Evolutionary conservation across 805 yeast species (phyloP).

Genomic region (Tetrapisispora fleetii): DNA sequence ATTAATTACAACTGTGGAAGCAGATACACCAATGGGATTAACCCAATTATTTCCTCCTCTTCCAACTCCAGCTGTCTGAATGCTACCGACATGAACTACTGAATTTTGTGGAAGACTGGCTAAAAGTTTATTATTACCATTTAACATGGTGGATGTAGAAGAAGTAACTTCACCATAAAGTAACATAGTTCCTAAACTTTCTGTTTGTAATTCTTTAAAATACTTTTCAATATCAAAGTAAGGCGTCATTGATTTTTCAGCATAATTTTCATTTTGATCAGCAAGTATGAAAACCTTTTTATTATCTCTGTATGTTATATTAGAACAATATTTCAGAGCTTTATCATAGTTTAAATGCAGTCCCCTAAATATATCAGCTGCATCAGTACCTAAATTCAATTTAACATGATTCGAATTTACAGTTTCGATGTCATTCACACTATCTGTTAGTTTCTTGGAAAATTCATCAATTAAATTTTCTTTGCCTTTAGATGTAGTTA

Average conservation of each 20-base stretch:
- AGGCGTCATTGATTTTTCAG: conserved; percentile 52
- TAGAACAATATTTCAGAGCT: conserved; percentile 8
- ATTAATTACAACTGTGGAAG: conserved; percentile 62
- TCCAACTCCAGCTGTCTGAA: conserved; percentile 87
- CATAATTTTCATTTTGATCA: conserved; percentile 35
- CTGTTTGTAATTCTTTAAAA: conserved; percentile 30
- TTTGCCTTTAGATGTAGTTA: conserved; percentile 27
- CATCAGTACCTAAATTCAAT: conserved; percentile 29
- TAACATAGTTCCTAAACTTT: conserved; percentile 49
- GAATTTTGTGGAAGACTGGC: conserved; percentile 33
- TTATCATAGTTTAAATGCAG: conserved; percentile 6
- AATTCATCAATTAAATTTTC: conserved; percentile 9
- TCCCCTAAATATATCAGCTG: conserved; percentile 16
- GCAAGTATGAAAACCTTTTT: conserved; percentile 41
- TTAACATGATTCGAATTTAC: conserved; percentile 33
- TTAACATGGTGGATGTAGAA: conserved; percentile 74
- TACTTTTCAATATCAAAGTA: conserved; percentile 58
- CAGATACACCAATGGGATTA: conserved; percentile 85
- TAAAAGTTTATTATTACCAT: conserved; percentile 55
- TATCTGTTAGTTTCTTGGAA: conserved; percentile 7
- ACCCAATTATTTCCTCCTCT: conserved; percentile 95
- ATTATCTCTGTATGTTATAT: conserved; percentile 46
- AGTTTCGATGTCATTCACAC: conserved; percentile 28
- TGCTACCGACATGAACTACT: conserved; percentile 47
- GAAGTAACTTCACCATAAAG: conserved; percentile 84